Evolutionary conservation across 257 asterid species (phyloP).

Genomic region (Solanum chaucha): DNA sequence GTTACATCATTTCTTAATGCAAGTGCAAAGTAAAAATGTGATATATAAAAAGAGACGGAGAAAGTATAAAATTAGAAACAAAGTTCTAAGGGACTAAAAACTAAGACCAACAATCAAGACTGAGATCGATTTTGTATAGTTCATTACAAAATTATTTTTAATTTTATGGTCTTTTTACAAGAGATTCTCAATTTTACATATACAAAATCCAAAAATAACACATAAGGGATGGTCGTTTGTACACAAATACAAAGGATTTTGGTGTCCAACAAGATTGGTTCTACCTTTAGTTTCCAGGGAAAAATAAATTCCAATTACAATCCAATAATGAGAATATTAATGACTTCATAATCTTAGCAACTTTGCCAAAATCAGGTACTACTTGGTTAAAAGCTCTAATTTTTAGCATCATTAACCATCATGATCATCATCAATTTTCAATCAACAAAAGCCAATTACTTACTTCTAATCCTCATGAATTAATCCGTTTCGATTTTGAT

Average conservation of each 20-base stretch:
- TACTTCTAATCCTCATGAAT: constrained; percentile 4
- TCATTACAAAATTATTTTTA: background rate
- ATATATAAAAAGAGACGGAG: too few species aligned
- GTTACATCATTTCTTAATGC: too few species aligned
- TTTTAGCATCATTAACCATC: constrained; percentile 13
- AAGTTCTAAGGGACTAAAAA: background rate
- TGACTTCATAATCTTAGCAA: constrained; percentile 2
- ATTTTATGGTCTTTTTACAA: background rate
- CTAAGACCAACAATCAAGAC: background rate
- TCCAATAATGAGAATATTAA: background rate
- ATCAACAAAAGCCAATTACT: background rate
- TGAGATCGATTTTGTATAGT: background rate
- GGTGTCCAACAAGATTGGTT: constrained; percentile 7
- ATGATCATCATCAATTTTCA: background rate
- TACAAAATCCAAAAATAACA: background rate
- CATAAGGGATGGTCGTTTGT: background rate
- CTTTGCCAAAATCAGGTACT: constrained; percentile 24
- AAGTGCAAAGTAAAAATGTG: too few species aligned
- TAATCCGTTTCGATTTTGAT: background rate
- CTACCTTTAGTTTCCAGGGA: background rate
- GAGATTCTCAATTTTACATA: background rate
- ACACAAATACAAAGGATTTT: background rate
- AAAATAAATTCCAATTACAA: background rate
- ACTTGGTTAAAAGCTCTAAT: constrained; percentile 22
- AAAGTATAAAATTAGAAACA: background rate